Percentiles rank a stretch among this genome's conserved stretches.
phyloP scores from a whole-genome alignment of 2,329 filamentous ascomycete species.

The Hawksworthiomyces lignivorus region DNA sequence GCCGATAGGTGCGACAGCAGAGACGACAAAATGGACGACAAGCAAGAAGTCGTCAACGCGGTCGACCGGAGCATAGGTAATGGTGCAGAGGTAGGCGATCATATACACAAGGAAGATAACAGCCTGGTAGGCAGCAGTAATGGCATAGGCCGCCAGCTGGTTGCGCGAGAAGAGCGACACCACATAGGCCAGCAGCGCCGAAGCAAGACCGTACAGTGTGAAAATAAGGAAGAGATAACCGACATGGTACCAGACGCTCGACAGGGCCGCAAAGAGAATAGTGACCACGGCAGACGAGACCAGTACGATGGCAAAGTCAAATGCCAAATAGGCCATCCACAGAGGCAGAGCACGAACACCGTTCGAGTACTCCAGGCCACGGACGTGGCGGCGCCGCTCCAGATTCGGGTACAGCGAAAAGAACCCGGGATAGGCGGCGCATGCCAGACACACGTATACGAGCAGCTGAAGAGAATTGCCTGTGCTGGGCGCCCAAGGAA shows the following conservation, averaged over 20 bases:
- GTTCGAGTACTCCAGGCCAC: constrained; percentile 84
- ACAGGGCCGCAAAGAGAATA: constrained; percentile 59
- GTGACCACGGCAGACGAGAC: constrained; percentile 57
- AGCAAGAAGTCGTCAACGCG: constrained; percentile 60
- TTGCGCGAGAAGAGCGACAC: constrained; percentile 72
- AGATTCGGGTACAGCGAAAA: constrained; percentile 85
- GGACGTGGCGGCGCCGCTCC: constrained; percentile 70
- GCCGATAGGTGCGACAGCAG: constrained; percentile 66
- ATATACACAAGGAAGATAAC: constrained; percentile 64
- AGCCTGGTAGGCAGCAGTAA: constrained; percentile 70
- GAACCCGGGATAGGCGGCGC: constrained; percentile 74
- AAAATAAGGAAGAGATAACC: constrained; percentile 78
- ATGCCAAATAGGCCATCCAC: constrained; percentile 74
- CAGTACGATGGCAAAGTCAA: constrained; percentile 72
- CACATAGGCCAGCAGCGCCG: constrained; percentile 69
- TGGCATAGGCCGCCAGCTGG: constrained; percentile 77
- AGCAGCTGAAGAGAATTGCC: constrained; percentile 72
- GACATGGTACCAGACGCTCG: constrained; percentile 65
- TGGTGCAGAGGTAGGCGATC: constrained; percentile 61
- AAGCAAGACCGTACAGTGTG: constrained; percentile 70
- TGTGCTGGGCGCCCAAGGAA: constrained; percentile 59
- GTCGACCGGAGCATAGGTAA: constrained; percentile 66
- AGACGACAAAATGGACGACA: constrained; percentile 68
- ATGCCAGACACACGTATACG: constrained; percentile 72
- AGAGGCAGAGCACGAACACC: constrained; percentile 74